These are phyloP conservation scores for Bassia scoparia DNA, from an alignment of 148 eudicot species.

Conservation along the genomic window DNA sequence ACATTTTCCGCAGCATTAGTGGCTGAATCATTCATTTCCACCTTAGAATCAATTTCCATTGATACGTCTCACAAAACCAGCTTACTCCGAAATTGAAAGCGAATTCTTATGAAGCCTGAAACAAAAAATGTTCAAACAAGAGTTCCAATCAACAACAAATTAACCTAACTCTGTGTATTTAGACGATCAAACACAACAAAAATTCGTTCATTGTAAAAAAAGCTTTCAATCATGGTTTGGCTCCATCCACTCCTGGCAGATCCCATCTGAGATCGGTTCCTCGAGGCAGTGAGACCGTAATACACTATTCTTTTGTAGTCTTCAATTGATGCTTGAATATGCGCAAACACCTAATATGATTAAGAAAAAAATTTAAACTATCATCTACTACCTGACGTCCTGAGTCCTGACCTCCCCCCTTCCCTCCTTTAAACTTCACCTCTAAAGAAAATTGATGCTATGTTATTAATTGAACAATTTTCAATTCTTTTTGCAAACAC, in stretches of 20 bases:
- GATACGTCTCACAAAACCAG: not conserved
- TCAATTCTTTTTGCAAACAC: too few species aligned
- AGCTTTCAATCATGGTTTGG: slow-evolving; percentile 48
- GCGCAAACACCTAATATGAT: not conserved
- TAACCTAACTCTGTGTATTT: not conserved
- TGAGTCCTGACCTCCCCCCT: too few species aligned
- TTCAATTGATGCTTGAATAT: slow-evolving; percentile 9
- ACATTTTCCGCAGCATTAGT: slow-evolving; percentile 26
- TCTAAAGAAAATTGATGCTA: not conserved
- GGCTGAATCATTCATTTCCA: slow-evolving; percentile 28
- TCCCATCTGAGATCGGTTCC: slow-evolving; percentile 62
- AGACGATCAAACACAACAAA: not conserved
- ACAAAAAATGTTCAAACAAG: not conserved
- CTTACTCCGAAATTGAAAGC: too few species aligned
- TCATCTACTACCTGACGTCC: not conserved
- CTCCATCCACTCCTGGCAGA: slow-evolving; percentile 74
- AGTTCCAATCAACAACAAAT: not conserved
- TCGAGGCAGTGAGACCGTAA: slow-evolving; percentile 65
- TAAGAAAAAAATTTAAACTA: not conserved
- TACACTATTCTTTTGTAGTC: slow-evolving; percentile 7
- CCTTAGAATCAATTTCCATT: slow-evolving; percentile 44
- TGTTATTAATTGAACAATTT: too few species aligned
- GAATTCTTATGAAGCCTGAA: not conserved
- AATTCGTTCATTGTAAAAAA: too few species aligned
- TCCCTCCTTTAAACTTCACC: too few species aligned